Percentiles rank a stretch among this genome's conserved stretches.
These are phyloP conservation scores for Iberis pinnata DNA, from an alignment of 345 rosid species.

Conservation along the genomic window DNA sequence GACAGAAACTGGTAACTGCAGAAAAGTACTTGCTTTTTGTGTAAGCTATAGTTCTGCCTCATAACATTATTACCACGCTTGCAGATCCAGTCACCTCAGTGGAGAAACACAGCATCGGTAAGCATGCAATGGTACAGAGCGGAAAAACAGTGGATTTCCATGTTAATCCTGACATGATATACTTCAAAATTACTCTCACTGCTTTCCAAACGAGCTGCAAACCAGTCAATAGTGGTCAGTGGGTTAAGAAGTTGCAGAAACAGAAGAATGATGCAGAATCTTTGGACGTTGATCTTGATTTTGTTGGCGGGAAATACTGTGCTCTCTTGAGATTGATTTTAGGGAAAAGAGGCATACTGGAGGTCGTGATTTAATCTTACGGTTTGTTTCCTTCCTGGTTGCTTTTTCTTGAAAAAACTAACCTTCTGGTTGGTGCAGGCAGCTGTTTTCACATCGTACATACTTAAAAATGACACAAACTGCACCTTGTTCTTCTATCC, in stretches of 20 bases:
- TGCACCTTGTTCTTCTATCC: constrained; percentile 47
- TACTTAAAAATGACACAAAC: constrained; percentile 72
- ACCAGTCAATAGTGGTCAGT: constrained; percentile 76
- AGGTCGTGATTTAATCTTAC: constrained; percentile 46
- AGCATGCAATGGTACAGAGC: constrained; percentile 62
- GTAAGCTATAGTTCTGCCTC: constrained; percentile 7
- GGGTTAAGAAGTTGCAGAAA: constrained; percentile 72
- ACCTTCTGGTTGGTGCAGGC: constrained; percentile 49
- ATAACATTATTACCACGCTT: constrained; percentile 33
- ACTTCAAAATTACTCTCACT: constrained; percentile 56
- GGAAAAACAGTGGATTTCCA: constrained; percentile 74
- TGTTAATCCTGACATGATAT: constrained; percentile 66
- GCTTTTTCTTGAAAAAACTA: constrained; percentile 7
- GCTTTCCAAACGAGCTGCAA: constrained; percentile 59
- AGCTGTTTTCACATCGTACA: constrained; percentile 55
- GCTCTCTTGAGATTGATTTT: constrained; percentile 75
- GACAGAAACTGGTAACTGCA: constrained; percentile 59
- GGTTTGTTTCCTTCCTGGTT: constrained; percentile 21
- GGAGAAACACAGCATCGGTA: constrained; percentile 46
- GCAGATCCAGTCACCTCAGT: constrained; percentile 41
- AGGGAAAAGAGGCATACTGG: constrained; percentile 72
- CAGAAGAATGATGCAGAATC: constrained; percentile 41
- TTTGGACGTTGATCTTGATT: constrained; percentile 78
- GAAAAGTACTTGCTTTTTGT: constrained; percentile 21
- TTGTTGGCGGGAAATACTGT: constrained; percentile 68